phyloP scores from a whole-genome alignment of 2,329 filamentous ascomycete genomes.

The Canariomyces notabilis region DNA sequence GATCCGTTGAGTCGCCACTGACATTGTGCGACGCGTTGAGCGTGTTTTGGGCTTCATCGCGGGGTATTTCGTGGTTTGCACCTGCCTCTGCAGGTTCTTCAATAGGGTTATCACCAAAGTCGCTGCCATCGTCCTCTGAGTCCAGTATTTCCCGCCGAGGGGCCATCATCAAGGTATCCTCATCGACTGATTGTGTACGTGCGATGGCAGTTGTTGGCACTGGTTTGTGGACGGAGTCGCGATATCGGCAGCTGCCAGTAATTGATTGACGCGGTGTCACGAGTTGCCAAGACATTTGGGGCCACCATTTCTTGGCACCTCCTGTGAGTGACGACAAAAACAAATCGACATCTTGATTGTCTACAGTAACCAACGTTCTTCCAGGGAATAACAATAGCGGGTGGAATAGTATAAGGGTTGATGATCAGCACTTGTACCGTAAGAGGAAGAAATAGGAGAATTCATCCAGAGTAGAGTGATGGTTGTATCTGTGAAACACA shows the following conservation, averaged over 20 bases:
- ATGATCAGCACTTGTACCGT: too few species aligned
- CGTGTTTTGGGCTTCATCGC: constrained; percentile 2
- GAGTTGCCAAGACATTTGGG: not conserved
- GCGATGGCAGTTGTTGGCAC: not conserved
- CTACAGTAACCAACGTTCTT: too few species aligned
- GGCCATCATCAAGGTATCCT: constrained; percentile 19
- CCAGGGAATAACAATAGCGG: too few species aligned
- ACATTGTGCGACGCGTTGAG: constrained; percentile 5
- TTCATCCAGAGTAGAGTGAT: too few species aligned
- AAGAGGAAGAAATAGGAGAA: too few species aligned
- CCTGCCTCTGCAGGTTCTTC: not conserved
- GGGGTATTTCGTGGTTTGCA: not conserved
- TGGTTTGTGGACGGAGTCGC: not conserved
- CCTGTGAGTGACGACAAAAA: not conserved
- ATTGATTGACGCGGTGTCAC: constrained; percentile 8
- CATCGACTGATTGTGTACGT: not conserved
- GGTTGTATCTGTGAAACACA: too few species aligned
- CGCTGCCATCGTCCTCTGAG: constrained; percentile 31
- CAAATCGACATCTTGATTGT: too few species aligned
- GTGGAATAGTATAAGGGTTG: too few species aligned
- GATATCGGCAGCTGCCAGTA: not conserved
- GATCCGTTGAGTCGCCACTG: constrained; percentile 40
- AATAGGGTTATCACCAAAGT: too few species aligned
- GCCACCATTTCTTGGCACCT: not conserved
- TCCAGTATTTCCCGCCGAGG: constrained; percentile 28